A percentile compares a stretch with the other conserved stretches of the same genome.
These are phyloP conservation scores for Elasticomyces elasticus DNA, from an alignment of 495 filamentous ascomycete species.

Conservation along the genomic window DNA sequence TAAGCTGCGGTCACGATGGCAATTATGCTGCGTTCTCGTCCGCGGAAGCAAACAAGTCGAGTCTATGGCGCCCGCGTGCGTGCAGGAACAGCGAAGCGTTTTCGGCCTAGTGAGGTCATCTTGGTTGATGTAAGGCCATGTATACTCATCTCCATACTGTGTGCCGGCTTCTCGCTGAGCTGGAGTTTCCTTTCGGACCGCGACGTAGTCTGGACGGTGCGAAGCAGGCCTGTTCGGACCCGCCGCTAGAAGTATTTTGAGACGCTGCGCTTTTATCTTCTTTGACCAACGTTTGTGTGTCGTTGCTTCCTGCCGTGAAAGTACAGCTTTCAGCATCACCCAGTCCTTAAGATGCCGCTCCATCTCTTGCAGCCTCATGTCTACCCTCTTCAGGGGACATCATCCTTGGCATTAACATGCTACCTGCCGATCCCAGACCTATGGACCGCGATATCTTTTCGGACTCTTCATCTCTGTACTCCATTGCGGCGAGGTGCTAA, in stretches of 20 bases:
- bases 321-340: not conserved
- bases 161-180: conserved; percentile 10
- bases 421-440: too few species aligned
- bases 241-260: conserved; percentile 31
- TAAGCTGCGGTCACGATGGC: conserved; percentile 25
- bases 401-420: too few species aligned
- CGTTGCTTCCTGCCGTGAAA: not conserved
- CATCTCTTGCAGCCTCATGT: too few species aligned
- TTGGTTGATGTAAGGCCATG: conserved; percentile 49
- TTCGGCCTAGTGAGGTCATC: conserved; percentile 39
- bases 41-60: conserved; percentile 33
- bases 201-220: conserved; percentile 44
- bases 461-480: too few species aligned
- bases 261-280: conserved; percentile 34
- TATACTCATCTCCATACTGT: conserved; percentile 27
- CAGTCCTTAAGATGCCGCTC: not conserved
- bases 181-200: conserved; percentile 28
- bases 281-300: conserved; percentile 44
- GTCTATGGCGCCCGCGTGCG: conserved; percentile 36
- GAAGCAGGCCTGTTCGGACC: conserved; percentile 39
- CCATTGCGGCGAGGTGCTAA: too few species aligned
- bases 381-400: too few species aligned
- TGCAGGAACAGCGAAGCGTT: conserved; percentile 41
- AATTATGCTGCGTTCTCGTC: conserved; percentile 30
- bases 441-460: too few species aligned